phyloP scores from a whole-genome alignment of 805 yeast species.

The Nakazawaea holstii region DNA sequence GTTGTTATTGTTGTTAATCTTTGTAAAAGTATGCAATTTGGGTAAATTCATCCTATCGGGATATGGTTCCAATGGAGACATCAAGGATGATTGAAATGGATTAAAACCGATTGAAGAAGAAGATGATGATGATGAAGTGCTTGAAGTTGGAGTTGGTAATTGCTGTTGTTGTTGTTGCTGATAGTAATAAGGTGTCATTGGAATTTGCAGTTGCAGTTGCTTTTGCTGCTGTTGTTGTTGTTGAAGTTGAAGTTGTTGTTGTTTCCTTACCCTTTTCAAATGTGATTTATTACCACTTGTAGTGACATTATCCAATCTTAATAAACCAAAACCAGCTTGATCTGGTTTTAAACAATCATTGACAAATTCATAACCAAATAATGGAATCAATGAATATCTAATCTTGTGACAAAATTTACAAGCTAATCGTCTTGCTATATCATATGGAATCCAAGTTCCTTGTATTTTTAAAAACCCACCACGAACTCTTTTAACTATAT shows the following conservation, averaged over 20 bases:
- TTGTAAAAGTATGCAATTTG: conserved; percentile 8
- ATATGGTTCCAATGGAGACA: conserved; percentile 6
- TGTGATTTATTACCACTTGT: neutral
- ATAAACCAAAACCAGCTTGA: conserved; percentile 62
- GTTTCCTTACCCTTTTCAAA: neutral
- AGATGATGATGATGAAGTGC: conserved; percentile 1
- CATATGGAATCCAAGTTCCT: conserved; percentile 88
- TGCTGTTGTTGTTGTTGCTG: conserved; percentile 2
- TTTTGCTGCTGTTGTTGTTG: neutral
- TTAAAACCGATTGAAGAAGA: neutral
- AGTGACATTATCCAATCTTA: conserved; percentile 29
- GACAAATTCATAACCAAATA: conserved; percentile 72
- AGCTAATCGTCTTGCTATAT: conserved; percentile 63
- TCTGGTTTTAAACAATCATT: conserved; percentile 51
- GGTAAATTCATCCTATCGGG: neutral
- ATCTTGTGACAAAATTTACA: conserved; percentile 72
- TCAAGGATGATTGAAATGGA: neutral
- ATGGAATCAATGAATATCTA: conserved; percentile 68
- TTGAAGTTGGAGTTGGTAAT: conserved; percentile 6
- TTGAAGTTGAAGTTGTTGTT: neutral
- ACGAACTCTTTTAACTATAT: conserved; percentile 64
- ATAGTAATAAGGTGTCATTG: conserved; percentile 4
- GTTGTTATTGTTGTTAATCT: neutral
- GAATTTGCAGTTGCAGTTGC: neutral
- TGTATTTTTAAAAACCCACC: conserved; percentile 92